Conservation (phyloP, 2,329 filamentous ascomycete genomes). For the Lachnellula occidentalis region DNA sequence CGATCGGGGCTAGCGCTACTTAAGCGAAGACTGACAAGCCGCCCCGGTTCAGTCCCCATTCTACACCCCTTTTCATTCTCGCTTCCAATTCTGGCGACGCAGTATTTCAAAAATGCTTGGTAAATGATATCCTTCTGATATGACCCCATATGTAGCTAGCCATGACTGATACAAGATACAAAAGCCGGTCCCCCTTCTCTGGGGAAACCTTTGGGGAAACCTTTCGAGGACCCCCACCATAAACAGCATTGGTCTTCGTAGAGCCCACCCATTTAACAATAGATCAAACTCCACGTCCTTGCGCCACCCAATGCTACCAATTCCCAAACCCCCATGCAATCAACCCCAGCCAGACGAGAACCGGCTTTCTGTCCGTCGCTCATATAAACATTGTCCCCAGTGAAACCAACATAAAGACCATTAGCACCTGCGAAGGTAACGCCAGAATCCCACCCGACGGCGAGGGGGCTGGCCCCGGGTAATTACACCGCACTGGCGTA, state of each 20-base stretch:
- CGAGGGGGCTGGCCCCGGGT: slow-evolving; percentile 53
- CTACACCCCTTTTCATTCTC: too few relatives aligned
- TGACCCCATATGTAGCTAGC: slow-evolving; percentile 3
- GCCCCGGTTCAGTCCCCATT: too few relatives aligned
- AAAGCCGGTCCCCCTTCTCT: background rate
- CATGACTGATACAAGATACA: slow-evolving; percentile 11
- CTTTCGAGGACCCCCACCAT: background rate
- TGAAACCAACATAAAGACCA: slow-evolving; percentile 8
- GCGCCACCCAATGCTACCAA: slow-evolving; percentile 24
- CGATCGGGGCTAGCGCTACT: too few relatives aligned
- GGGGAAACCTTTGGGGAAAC: background rate
- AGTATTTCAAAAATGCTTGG: background rate
- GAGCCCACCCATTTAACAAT: background rate
- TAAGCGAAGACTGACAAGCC: too few relatives aligned
- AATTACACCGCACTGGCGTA: slow-evolving; percentile 49
- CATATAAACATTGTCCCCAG: slow-evolving; percentile 20
- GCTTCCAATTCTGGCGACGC: too few relatives aligned
- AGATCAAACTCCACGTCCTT: slow-evolving; percentile 5
- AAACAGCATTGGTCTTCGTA: slow-evolving; percentile 1
- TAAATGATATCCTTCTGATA: background rate
- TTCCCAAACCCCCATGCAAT: background rate
- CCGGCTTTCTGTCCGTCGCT: slow-evolving; percentile 4
- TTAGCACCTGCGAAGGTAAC: slow-evolving; percentile 32
- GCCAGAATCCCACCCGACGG: slow-evolving; percentile 49
- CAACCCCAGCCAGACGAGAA: background rate